These are phyloP conservation scores for Aspergillus jensenii DNA, from an alignment of 2,329 filamentous ascomycete species.

Conservation along the genomic window DNA sequence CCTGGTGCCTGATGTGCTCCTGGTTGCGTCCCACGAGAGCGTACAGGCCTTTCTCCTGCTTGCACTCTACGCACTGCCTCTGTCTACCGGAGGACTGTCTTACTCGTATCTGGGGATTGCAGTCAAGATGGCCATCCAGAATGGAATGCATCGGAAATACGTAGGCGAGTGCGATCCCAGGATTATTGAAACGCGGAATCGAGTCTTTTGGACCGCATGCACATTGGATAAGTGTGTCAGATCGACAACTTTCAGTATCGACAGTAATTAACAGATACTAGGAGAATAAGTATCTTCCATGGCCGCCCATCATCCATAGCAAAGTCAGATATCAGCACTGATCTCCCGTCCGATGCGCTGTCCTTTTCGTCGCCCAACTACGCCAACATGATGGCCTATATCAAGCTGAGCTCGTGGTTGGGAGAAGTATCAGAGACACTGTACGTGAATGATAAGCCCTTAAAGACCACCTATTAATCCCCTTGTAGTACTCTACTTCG, in stretches of 20 bases:
- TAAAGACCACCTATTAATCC: too few relatives aligned
- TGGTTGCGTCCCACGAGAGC: constrained; percentile 53
- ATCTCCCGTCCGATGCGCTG: background rate
- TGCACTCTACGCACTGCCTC: constrained; percentile 40
- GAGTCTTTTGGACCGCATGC: constrained; percentile 56
- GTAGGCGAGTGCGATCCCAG: constrained; percentile 42
- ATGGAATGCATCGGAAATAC: constrained; percentile 55
- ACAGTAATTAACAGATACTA: background rate
- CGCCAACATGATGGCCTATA: background rate
- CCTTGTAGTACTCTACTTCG: background rate
- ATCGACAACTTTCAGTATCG: too few relatives aligned
- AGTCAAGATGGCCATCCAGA: constrained; percentile 55
- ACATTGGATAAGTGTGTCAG: constrained; percentile 49
- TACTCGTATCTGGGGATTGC: constrained; percentile 55
- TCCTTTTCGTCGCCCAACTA: background rate
- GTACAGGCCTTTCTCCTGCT: constrained; percentile 50
- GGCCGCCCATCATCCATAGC: background rate
- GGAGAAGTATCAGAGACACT: background rate
- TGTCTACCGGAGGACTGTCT: constrained; percentile 53
- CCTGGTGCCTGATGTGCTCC: constrained; percentile 55
- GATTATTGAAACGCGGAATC: constrained; percentile 50
- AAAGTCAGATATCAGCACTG: background rate
- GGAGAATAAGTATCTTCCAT: background rate
- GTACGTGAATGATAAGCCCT: background rate
- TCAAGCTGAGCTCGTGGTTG: background rate